These are phyloP conservation scores for Saccharomycopsis sp. DNA, from an alignment of 805 yeast genomes.

Conservation along the genomic window DNA sequence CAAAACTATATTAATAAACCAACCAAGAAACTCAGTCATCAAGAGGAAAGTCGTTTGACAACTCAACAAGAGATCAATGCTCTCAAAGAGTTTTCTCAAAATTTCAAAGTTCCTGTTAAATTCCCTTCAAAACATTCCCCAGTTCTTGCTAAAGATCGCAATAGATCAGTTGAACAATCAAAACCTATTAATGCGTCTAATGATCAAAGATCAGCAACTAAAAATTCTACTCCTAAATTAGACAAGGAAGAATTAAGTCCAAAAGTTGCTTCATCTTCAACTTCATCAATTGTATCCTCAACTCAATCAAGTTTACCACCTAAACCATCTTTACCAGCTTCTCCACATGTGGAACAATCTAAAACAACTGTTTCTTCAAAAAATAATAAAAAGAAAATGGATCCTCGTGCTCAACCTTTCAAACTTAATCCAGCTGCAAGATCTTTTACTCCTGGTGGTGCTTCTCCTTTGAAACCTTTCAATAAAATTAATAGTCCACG, in stretches of 20 bases:
- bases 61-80: conserved; percentile 59
- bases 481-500: conserved; percentile 1
- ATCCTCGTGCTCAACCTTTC: conserved; percentile 49
- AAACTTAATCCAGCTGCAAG: conserved; percentile 64
- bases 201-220: conserved; percentile 3
- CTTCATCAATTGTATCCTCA: conserved; percentile 15
- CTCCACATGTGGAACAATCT: conserved; percentile 6
- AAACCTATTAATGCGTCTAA: conserved; percentile 21
- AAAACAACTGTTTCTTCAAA: conserved; percentile 6
- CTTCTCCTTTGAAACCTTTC: conserved; percentile 8
- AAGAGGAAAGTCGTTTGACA: conserved; percentile 27
- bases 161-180: conserved; percentile 52
- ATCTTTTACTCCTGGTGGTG: conserved; percentile 42
- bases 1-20: background rate
- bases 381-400: conserved; percentile 44
- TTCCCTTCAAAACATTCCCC: conserved; percentile 60
- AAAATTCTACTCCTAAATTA: conserved; percentile 3
- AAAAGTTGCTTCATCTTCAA: conserved; percentile 1
- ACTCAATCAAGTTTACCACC: conserved; percentile 5
- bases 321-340: background rate
- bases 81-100: conserved; percentile 68
- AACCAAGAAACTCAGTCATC: conserved; percentile 10
- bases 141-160: conserved; percentile 54
- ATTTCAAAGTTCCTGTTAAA: conserved; percentile 59
- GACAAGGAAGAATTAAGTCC: too few relatives aligned